Evolutionary conservation across 805 yeast genomes (phyloP).

Genomic region (Sugiyamaella boreocaroliniensis): DNA sequence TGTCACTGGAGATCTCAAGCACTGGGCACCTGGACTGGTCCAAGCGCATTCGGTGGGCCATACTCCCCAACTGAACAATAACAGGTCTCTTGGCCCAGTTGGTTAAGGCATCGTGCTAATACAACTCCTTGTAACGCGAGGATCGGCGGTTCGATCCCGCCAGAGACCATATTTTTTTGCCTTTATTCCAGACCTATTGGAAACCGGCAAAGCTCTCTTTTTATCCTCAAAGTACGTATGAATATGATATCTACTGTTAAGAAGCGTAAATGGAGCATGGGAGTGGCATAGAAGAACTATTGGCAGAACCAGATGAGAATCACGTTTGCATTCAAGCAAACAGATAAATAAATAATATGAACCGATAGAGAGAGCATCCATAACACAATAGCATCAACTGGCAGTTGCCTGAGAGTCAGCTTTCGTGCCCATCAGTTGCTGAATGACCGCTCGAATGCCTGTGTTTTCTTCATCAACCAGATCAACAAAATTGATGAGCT

Average conservation of each 20-base stretch:
- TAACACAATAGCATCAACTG: neutral
- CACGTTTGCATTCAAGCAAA: too few relatives aligned
- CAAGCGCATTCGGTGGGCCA: neutral
- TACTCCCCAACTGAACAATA: neutral
- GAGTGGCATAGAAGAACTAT: too few relatives aligned
- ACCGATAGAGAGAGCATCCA: neutral
- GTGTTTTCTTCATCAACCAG: neutral
- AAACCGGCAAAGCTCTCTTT: neutral
- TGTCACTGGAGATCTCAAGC: too few relatives aligned
- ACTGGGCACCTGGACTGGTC: too few relatives aligned
- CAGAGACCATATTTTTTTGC: conserved; percentile 10
- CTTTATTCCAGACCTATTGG: neutral
- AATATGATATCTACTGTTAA: too few relatives aligned
- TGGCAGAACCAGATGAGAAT: too few relatives aligned
- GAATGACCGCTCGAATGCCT: neutral
- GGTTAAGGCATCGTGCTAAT: conserved; percentile 13
- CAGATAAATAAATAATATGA: too few relatives aligned
- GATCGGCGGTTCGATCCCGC: conserved; percentile 14
- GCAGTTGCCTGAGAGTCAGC: neutral
- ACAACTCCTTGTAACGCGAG: conserved; percentile 6
- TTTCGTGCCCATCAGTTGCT: neutral
- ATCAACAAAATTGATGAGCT: conserved; percentile 8
- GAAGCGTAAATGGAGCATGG: too few relatives aligned
- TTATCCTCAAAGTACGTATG: neutral
- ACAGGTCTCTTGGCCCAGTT: conserved; percentile 12